Evolutionary conservation across 495 filamentous ascomycete genomes (phyloP).

Genomic region (Aspergillus cristatus): DNA sequence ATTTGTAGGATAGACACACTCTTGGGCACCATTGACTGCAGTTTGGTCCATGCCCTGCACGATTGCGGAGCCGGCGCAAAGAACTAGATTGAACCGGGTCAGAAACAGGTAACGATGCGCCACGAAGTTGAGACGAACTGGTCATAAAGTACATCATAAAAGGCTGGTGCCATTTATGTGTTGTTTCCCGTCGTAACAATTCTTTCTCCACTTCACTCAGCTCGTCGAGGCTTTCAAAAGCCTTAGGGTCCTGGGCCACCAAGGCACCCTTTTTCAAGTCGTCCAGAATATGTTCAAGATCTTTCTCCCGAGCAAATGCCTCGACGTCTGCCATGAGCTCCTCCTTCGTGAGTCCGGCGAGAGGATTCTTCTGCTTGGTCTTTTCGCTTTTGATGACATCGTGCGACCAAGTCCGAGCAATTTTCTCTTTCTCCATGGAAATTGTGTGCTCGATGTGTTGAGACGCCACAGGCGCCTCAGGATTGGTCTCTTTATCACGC

Average conservation of each 20-base stretch:
- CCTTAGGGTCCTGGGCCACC: constrained; percentile 46
- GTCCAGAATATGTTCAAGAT: constrained; percentile 45
- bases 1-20: constrained; percentile 1
- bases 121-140: constrained; percentile 39
- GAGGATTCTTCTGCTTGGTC: constrained; percentile 29
- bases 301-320: constrained; percentile 46
- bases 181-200: constrained; percentile 46
- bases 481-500: constrained; percentile 9
- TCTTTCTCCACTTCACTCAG: constrained; percentile 46
- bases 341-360: constrained; percentile 45
- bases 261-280: constrained; percentile 58
- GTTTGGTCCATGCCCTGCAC: constrained; percentile 52
- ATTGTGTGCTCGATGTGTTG: constrained; percentile 6
- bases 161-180: constrained; percentile 56
- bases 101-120: constrained; percentile 22
- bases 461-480: constrained; percentile 4
- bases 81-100: background rate
- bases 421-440: constrained; percentile 3
- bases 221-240: constrained; percentile 14
- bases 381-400: constrained; percentile 22
- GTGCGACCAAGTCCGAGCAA: constrained; percentile 8
- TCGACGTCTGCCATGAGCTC: constrained; percentile 49
- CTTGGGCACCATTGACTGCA: constrained; percentile 46
- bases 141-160: constrained; percentile 52
- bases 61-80: constrained; percentile 7